A percentile compares a stretch with the other conserved stretches of the same genome.
Conservation (phyloP, 2,329 filamentous ascomycete species). For the Trichoderma afroharzianum region DNA sequence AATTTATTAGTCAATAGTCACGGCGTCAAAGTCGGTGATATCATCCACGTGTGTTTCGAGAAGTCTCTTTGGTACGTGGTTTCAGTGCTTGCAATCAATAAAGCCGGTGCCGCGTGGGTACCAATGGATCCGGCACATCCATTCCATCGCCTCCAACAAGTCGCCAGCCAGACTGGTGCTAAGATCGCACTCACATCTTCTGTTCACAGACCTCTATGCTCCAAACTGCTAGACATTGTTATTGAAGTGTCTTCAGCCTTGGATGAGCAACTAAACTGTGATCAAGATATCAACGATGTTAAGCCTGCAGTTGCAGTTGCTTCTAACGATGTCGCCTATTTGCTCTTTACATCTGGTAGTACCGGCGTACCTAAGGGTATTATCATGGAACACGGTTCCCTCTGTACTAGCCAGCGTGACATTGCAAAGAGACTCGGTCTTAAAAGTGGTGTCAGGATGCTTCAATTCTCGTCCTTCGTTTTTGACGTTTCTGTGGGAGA, state of each 20-base stretch:
- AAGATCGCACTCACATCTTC: not conserved
- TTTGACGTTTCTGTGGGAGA: slow-evolving; percentile 18
- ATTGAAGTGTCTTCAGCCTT: not conserved
- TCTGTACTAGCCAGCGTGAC: slow-evolving; percentile 32
- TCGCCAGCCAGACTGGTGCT: not conserved
- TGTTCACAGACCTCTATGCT: slow-evolving; percentile 15
- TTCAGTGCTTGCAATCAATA: slow-evolving; percentile 12
- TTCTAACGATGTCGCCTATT: slow-evolving; percentile 19
- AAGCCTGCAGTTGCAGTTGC: slow-evolving; percentile 22
- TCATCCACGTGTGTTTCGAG: slow-evolving; percentile 21
- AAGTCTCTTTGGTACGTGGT: slow-evolving; percentile 22
- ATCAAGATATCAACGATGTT: slow-evolving; percentile 20
- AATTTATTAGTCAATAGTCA: not conserved
- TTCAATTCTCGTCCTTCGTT: slow-evolving; percentile 19
- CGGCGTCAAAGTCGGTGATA: slow-evolving; percentile 25
- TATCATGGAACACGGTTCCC: slow-evolving; percentile 37
- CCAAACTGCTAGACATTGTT: not conserved
- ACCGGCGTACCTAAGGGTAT: slow-evolving; percentile 25
- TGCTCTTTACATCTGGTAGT: slow-evolving; percentile 27
- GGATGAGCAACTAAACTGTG: not conserved
- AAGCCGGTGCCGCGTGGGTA: slow-evolving; percentile 19
- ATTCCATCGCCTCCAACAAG: not conserved
- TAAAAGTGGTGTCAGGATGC: not conserved
- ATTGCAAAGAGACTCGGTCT: slow-evolving; percentile 7
- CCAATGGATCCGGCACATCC: slow-evolving; percentile 19